A percentile compares a stretch with the other conserved stretches of the same genome.
Evolutionary conservation across 495 filamentous ascomycete genomes (phyloP).

Genomic region (Talaromyces stipitatus): DNA sequence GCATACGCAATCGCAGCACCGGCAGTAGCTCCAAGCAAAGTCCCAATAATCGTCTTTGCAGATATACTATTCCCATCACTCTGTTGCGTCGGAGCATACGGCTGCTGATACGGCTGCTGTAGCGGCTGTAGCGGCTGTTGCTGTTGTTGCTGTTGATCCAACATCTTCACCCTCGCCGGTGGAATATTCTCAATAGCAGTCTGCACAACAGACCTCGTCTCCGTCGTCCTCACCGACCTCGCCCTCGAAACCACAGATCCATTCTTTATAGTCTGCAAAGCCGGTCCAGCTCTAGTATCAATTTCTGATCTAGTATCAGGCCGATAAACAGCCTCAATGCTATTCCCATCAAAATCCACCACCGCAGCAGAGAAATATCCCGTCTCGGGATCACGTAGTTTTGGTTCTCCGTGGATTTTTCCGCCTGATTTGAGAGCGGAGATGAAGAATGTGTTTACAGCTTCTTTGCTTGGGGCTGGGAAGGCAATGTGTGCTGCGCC

Average conservation of each 20-base stretch:
- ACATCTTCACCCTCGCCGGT: background rate
- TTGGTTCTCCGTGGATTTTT: slow-evolving; percentile 49
- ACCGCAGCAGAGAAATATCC: slow-evolving; percentile 55
- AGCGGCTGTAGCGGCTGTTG: too few relatives aligned
- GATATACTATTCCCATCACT: slow-evolving; percentile 31
- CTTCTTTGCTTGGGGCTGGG: slow-evolving; percentile 42
- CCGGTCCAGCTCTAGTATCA: background rate
- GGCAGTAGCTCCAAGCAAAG: slow-evolving; percentile 67
- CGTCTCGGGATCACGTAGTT: slow-evolving; percentile 39
- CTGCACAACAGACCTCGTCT: slow-evolving; percentile 16
- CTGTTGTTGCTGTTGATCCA: background rate
- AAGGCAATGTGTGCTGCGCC: slow-evolving; percentile 53
- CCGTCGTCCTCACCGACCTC: slow-evolving; percentile 19
- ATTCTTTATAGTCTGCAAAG: slow-evolving; percentile 28
- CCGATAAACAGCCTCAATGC: slow-evolving; percentile 52
- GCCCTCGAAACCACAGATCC: slow-evolving; percentile 33
- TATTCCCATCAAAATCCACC: slow-evolving; percentile 54
- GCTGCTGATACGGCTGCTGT: too few relatives aligned
- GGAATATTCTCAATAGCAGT: slow-evolving; percentile 18
- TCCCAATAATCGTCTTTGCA: slow-evolving; percentile 59
- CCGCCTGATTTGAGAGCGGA: slow-evolving; percentile 50
- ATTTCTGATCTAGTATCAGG: slow-evolving; percentile 12
- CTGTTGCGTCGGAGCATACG: slow-evolving; percentile 20
- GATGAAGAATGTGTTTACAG: slow-evolving; percentile 53
- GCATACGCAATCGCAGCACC: slow-evolving; percentile 71